Evolutionary conservation across 805 yeast species (phyloP), one percentile per base, ranked within the genome.

Genomic region (Priceomyces castillae): DNA sequence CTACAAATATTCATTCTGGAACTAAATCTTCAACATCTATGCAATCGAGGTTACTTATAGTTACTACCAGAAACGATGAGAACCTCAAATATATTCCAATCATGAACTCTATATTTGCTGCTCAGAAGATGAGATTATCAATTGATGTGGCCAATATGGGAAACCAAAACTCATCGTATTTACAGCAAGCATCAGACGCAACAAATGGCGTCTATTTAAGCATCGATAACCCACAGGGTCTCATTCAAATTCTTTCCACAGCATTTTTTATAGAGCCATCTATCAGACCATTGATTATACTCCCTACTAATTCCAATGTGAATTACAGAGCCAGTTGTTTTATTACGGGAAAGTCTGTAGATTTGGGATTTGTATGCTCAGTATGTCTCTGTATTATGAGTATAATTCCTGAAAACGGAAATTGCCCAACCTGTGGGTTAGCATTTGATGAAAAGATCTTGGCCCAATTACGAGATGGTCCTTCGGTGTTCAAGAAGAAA

Each of bases 271-370:
- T 92, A 7, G 97, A 90, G 53, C 96, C 98, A 0, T 76, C 85
- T 11, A 67, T 92, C 26, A 73, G 97, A 44, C 76, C 80, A n/a
- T 78, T 82, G 36, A 71, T 94, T 19, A 81, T 89, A 20, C 70
- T 87, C 28, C 97, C 97, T 0, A 85, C 92, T 0, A 84, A 84
- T 54, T 79, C 86, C 2, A 81, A 86, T 47, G 94, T 94, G 19
- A 96, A 94, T 64, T 94, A 94, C 62, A 72, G 96, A 47, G 97
- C 99, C 1, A 89, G 96, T 14, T 94, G 99, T 63, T 92, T 89
- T 56, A 67, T 89, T 26, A 89, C 97, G 0, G 90, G 92, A n/a
- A 79, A 82, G 53, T 84, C 90, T 3, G 92, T 94, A 9, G 97
- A 94, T 52, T 77, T 92, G 34, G 99, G 98, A 0, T 90, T 79